Evolutionary conservation across 441 rosid genomes (phyloP).

Genomic region (Manihot esculenta): DNA sequence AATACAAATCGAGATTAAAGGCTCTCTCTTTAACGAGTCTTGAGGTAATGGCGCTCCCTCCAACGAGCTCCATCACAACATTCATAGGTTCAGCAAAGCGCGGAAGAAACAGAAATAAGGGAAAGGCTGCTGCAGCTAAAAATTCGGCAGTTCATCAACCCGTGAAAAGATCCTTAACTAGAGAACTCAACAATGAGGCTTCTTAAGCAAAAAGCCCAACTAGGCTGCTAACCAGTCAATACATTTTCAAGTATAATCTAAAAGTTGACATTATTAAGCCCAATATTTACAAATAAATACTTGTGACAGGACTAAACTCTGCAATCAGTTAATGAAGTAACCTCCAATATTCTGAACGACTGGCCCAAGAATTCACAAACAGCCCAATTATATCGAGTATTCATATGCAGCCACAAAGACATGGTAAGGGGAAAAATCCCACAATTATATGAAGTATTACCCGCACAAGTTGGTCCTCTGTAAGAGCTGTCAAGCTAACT

Average conservation of each 20-base stretch:
- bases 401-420: background rate
- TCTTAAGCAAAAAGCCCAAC: background rate
- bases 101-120: too few species aligned
- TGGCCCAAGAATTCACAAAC: background rate
- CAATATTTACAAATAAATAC: background rate
- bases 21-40: too few species aligned
- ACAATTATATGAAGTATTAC: conserved; percentile 34
- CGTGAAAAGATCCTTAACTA: too few species aligned
- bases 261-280: background rate
- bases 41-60: too few species aligned
- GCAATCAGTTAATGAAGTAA: background rate
- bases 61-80: too few species aligned
- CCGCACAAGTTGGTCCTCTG: conserved; percentile 87
- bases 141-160: too few species aligned
- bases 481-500: conserved; percentile 84
- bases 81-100: too few species aligned
- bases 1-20: too few species aligned
- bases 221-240: background rate
- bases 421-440: conserved; percentile 1
- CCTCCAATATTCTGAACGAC: background rate
- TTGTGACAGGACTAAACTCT: background rate
- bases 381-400: background rate
- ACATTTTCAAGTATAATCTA: background rate
- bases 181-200: too few species aligned
- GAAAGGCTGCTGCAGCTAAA: too few species aligned